Evolutionary conservation across 108 stramenopile genomes (phyloP).

Genomic region (Conticribra guillardii): DNA sequence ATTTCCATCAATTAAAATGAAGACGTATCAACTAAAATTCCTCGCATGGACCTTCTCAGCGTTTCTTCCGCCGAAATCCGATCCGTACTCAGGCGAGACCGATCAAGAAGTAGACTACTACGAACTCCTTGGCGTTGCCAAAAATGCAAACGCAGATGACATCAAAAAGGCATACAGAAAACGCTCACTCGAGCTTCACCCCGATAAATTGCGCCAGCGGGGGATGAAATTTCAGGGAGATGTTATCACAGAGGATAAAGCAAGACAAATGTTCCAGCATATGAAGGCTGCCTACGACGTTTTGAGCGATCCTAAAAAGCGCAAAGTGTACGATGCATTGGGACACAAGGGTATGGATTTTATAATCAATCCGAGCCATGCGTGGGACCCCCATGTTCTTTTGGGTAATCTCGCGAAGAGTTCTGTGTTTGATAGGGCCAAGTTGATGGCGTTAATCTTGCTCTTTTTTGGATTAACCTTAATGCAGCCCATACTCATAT

Average conservation of each 20-base stretch:
- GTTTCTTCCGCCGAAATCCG: slow-evolving; percentile 61
- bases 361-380: slow-evolving; percentile 46
- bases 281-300: slow-evolving; percentile 82
- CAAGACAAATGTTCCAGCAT: slow-evolving; percentile 64
- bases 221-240: slow-evolving; percentile 50
- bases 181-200: slow-evolving; percentile 70
- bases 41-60: slow-evolving; percentile 66
- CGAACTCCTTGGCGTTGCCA: slow-evolving; percentile 58
- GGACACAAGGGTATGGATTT: slow-evolving; percentile 45
- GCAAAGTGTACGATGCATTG: slow-evolving; percentile 61
- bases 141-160: slow-evolving; percentile 63
- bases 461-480: slow-evolving; percentile 51
- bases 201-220: slow-evolving; percentile 85
- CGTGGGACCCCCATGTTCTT: slow-evolving; percentile 57
- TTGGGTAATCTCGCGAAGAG: slow-evolving; percentile 70
- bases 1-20: slow-evolving; percentile 29
- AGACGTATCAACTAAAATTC: slow-evolving; percentile 54
- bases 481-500: slow-evolving; percentile 78
- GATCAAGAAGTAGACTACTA: slow-evolving; percentile 61
- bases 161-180: slow-evolving; percentile 86
- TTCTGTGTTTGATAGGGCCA: slow-evolving; percentile 55
- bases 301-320: slow-evolving; percentile 61
- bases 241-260: slow-evolving; percentile 59
- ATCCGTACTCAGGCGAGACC: slow-evolving; percentile 45
- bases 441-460: slow-evolving; percentile 60